Base-by-base conservation (phyloP, 805 yeast genomes). In the Wickerhamiella slavikovae region DNA sequence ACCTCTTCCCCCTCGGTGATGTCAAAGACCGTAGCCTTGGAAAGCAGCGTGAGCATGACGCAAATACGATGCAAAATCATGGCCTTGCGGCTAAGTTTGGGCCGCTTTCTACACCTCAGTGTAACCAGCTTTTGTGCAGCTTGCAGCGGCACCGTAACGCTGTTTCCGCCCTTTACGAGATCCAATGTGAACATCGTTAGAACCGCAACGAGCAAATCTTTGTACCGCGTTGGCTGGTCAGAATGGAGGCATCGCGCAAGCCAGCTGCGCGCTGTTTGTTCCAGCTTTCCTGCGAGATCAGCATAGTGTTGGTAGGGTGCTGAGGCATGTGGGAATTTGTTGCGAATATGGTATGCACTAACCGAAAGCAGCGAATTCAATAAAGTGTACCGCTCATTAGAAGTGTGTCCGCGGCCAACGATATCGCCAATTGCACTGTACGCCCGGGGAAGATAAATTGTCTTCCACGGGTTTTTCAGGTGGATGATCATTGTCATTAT, bases 161-260 rank as follows among this genome's bases (percentile, higher is more conserved):
- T 71, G 83, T 77, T 76, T 1, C 85, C 70, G 3, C 93, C 93
- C 79, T 91, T 75, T 11, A 78, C 83, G 29, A 78, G 71, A 52
- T 80, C 93, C 29, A 80, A 76, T 5, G 83, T 71, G 28, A 73
- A 78, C 92, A 79, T 77, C 2, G 89, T 71, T 47, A 80, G 59
- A 15, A 77, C 71, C 1, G 92, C 89, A 29, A 79, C 75, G 17
- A 80, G 48, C 4, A 78, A 76, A 45, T 79, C 93, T 45, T 80
- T 79, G 48, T 80, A 79, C 46, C 75, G 74, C 39, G 56, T 59
- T 34, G 57, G 62, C 44, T 59, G 69, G 48, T 43, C 34, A 19
- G 35, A 64, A 35, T 45, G 64, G 44, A 66, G 51, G 42, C 80
- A 68, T 31, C 61, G 57, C 38, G 67, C 65, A 27, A 79, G 61